A percentile compares a stretch with the other conserved stretches of the same genome.
These are phyloP conservation scores for Malassezia yamatoensis DNA, from an alignment of 1,284 basidiomycete species.

Conservation along the genomic window DNA sequence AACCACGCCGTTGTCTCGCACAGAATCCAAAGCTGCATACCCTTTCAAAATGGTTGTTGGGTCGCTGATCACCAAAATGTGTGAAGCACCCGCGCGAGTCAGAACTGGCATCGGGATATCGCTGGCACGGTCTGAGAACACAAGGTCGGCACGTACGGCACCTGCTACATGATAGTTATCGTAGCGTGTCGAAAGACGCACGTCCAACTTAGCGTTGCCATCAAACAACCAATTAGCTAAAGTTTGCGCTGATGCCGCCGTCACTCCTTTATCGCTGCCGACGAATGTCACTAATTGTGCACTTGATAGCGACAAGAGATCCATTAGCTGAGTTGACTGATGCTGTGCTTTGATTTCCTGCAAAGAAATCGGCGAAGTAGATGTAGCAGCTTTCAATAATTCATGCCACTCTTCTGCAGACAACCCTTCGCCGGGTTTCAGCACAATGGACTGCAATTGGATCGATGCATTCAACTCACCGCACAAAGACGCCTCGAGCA, in stretches of 20 bases:
- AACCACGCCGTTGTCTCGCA: slow-evolving; percentile 36
- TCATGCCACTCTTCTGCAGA: slow-evolving; percentile 26
- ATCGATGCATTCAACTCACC: slow-evolving; percentile 21
- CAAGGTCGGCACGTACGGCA: slow-evolving; percentile 37
- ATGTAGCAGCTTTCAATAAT: slow-evolving; percentile 24
- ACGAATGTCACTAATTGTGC: slow-evolving; percentile 37
- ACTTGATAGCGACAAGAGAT: slow-evolving; percentile 29
- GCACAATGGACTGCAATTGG: slow-evolving; percentile 26
- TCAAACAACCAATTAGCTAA: slow-evolving; percentile 34
- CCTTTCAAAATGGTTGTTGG: slow-evolving; percentile 33
- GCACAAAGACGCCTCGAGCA: slow-evolving; percentile 27
- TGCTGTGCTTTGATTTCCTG: slow-evolving; percentile 23
- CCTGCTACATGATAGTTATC: slow-evolving; percentile 43
- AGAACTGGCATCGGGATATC: slow-evolving; percentile 35
- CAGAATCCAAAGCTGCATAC: slow-evolving; percentile 33
- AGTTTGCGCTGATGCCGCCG: slow-evolving; percentile 28
- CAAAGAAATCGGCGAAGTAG: slow-evolving; percentile 21
- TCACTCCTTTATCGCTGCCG: slow-evolving; percentile 37
- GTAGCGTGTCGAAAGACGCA: slow-evolving; percentile 38
- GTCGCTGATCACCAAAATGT: slow-evolving; percentile 36
- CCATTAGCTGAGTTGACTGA: slow-evolving; percentile 10
- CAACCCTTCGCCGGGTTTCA: slow-evolving; percentile 29
- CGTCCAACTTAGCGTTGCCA: slow-evolving; percentile 22
- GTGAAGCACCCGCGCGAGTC: slow-evolving; percentile 26
- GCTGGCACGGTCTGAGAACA: slow-evolving; percentile 26